Percentiles rank a stretch among this genome's conserved stretches.
Evolutionary conservation across 139 green algal species (phyloP).

Genomic region (Coelastrella sp.): DNA sequence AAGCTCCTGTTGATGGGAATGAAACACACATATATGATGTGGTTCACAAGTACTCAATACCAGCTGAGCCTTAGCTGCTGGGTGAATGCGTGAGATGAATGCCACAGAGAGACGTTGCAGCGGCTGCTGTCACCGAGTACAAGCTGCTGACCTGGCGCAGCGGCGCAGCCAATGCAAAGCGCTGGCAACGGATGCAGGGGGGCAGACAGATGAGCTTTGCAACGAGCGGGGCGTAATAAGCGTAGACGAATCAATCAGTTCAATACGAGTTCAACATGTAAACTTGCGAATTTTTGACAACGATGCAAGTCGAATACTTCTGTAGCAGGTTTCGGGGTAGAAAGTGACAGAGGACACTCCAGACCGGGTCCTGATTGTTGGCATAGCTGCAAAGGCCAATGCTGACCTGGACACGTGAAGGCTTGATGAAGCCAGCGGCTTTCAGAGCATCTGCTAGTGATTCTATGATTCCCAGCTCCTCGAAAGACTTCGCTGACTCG

Average conservation of each 20-base stretch:
- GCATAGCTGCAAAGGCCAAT: neutral
- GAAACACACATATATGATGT: neutral
- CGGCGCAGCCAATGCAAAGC: too few species aligned
- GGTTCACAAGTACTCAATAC: neutral
- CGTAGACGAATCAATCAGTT: too few species aligned
- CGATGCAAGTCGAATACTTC: neutral
- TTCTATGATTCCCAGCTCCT: conserved; percentile 55
- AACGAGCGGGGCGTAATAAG: too few species aligned
- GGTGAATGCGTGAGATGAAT: too few species aligned
- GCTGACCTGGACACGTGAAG: conserved; percentile 71
- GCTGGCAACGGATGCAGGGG: too few species aligned
- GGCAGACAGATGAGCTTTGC: too few species aligned
- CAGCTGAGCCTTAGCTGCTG: neutral
- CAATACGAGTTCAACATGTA: too few species aligned
- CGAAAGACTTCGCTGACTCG: conserved; percentile 50
- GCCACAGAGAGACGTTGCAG: too few species aligned
- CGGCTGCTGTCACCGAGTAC: too few species aligned
- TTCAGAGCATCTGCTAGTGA: conserved; percentile 56
- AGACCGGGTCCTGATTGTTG: neutral
- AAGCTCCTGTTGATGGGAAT: conserved; percentile 61
- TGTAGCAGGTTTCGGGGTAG: neutral
- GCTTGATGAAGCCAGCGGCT: conserved; percentile 57
- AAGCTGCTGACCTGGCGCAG: too few species aligned
- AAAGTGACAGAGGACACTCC: neutral
- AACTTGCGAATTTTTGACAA: too few species aligned